Percentiles rank a stretch among this genome's conserved stretches.
phyloP scores from a whole-genome alignment of 2,329 filamentous ascomycete species.

The Claviceps fusiformis region DNA sequence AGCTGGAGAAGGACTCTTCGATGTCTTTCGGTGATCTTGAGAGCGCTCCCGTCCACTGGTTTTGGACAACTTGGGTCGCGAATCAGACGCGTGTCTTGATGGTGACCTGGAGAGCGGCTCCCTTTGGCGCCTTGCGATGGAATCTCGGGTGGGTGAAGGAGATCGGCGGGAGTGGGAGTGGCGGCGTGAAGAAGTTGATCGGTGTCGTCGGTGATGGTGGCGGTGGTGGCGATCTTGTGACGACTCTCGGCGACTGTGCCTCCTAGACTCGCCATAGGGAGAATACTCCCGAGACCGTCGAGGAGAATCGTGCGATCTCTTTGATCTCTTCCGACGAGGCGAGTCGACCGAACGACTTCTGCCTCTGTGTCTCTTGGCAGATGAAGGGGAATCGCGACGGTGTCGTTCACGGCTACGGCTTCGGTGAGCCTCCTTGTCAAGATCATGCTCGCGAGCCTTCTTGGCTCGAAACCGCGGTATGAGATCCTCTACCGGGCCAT shows the following conservation, averaged over 20 bases:
- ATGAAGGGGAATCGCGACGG: constrained; percentile 22
- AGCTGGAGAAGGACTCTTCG: constrained; percentile 6
- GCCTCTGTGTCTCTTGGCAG: constrained; percentile 28
- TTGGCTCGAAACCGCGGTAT: constrained; percentile 24
- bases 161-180: constrained; percentile 17
- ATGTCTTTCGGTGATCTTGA: constrained; percentile 5
- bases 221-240: constrained; percentile 18
- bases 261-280: constrained; percentile 20
- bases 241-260: constrained; percentile 17
- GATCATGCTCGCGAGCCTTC: constrained; percentile 17
- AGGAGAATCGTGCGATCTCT: constrained; percentile 23
- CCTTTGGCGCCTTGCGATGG: constrained; percentile 9
- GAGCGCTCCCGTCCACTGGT: constrained; percentile 1
- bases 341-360: constrained; percentile 25
- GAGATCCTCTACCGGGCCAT: constrained; percentile 21
- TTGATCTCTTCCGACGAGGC: constrained; percentile 27
- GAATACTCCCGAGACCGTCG: constrained; percentile 26
- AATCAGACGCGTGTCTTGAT: constrained; percentile 4
- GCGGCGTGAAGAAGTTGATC: constrained; percentile 16
- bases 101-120: constrained; percentile 16
- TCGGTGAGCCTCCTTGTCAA: constrained; percentile 19
- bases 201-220: constrained; percentile 4
- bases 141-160: constrained; percentile 11
- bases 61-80: neutral
- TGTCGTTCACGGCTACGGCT: constrained; percentile 22